Evolutionary conservation across 2,329 filamentous ascomycete species (phyloP), one percentile per base, ranked within the genome.

Genomic region (Ophiostoma himal-ulmi): DNA sequence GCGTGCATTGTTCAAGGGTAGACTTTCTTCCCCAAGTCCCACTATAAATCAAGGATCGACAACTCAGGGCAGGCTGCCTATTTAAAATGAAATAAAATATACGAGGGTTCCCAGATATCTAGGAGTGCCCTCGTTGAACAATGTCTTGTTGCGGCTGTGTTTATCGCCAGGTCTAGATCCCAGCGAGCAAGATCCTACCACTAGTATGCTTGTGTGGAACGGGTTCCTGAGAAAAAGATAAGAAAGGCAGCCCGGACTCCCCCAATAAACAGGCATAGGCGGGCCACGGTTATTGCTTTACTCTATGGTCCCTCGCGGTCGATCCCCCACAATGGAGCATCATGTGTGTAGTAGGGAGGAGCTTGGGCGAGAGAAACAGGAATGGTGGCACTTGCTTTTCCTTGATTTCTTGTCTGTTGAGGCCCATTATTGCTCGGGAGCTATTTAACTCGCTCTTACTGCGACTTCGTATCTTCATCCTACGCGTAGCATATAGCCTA

Each of bases 291-390:
- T 4, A 34, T 34, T 65, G 34, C 60, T 2, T 10, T 37, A 22
- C n/a, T 30, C 34, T 39, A 34, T 41, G 20, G 62, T 39, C 36
- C 62, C 36, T 65, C n/a, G 62, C 62, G 62, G 62, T 39, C 36
- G 62, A 65, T 65, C 62, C 62, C 62, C 62, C 62, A 65, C 62
- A 65, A 65, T 39, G 34, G 60, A 65, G 34, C 8, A 39, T 39
- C 30, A 17, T 13, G 62, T 11, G 17, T 37, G 34, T 22, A n/a
- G 62, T 39, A n/a, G 20, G 36, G 36, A 6, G 34, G 20, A 22
- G 30, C 34, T 65, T 39, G 11, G 20, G 17, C 7, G 20, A 39
- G 34, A 37, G 30, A 65, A 65, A 65, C 20, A 39, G 62, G 36
- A 39, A 65, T 41, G 62, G 62, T 37, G 20, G 10, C 34, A 41